Base-by-base conservation (phyloP, 2,329 filamentous ascomycete species). In the Fusarium siculi region DNA sequence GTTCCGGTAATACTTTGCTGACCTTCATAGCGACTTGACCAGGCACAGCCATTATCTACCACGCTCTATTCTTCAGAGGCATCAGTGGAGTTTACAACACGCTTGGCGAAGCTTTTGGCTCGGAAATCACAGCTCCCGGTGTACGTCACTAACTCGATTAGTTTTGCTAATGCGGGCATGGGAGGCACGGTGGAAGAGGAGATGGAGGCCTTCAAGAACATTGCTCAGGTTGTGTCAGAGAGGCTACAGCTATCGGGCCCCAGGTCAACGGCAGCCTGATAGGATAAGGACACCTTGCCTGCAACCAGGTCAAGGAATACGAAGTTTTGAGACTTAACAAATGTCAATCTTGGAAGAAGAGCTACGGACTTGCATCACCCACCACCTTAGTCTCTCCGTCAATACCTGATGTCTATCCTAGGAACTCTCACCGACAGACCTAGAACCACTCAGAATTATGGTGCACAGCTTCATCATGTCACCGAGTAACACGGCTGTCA, bases 61-160 rank as follows among this genome's bases (percentile, higher is more conserved):
- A 88, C 93, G 4, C 87, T 99, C 42, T 97, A 93, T 82, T 89
- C 90, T 1, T 89, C 92, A 36, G 91, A 94, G 77, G 86, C 89
- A 9, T 96, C 93, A 14, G 82, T 97, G 52, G 96, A 98, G 81
- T 97, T 98, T 80, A 92, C 96, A 4, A 93, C 91, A 4, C 90
- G 96, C 10, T 84, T 98, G 67, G 94, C 96, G 3, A 96, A 93
- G 81, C 87, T 97, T 5, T 83, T 98, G 19, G 93, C 93, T n/a
- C 89, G 90, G 60, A 92, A 90, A 75, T 89, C 91, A 34, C 85
- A 87, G 37, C 89, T 91, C 70, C 95, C 95, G 2, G 91, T 93
- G n/a, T 98, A 98, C 80, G 93, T 98, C 23, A 93, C 93, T 28
- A 97, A 93, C 79, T 97, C 95, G 39, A 90, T 97, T 77, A 94